Conservation (phyloP, 2,329 filamentous ascomycete species). For the Monosporascus ibericus region DNA sequence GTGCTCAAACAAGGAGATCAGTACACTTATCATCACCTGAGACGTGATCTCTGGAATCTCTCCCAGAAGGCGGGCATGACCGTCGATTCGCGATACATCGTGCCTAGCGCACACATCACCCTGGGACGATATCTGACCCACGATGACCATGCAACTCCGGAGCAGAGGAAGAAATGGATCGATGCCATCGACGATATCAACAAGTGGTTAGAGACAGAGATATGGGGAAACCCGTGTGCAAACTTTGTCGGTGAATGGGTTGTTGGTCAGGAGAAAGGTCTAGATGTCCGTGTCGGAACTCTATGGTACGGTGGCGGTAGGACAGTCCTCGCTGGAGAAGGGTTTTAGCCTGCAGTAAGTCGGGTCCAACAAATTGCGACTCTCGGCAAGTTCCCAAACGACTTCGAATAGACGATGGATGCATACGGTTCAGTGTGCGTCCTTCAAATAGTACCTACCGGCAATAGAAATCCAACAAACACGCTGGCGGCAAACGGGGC, state of each 20-base stretch:
- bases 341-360: slow-evolving; percentile 38
- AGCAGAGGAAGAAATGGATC: slow-evolving; percentile 60
- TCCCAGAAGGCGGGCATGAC: slow-evolving; percentile 57
- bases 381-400: too few species aligned
- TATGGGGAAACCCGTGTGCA: slow-evolving; percentile 54
- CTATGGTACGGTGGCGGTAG: slow-evolving; percentile 87
- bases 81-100: slow-evolving; percentile 74
- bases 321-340: slow-evolving; percentile 57
- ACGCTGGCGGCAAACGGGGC: too few species aligned
- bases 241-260: slow-evolving; percentile 66
- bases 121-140: slow-evolving; percentile 72
- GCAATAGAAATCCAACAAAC: too few species aligned
- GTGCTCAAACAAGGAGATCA: slow-evolving; percentile 46
- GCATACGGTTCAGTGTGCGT: too few species aligned
- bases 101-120: slow-evolving; percentile 86
- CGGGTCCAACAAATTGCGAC: not conserved
- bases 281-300: slow-evolving; percentile 68
- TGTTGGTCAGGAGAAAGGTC: slow-evolving; percentile 77
- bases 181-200: slow-evolving; percentile 71
- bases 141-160: slow-evolving; percentile 53
- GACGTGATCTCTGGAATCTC: slow-evolving; percentile 66
- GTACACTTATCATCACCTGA: slow-evolving; percentile 88
- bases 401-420: too few species aligned
- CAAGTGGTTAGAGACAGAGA: slow-evolving; percentile 61
- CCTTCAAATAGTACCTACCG: too few species aligned